Evolutionary conservation across 306 rosid genomes (phyloP).

Genomic region (Corylus heterophylla): DNA sequence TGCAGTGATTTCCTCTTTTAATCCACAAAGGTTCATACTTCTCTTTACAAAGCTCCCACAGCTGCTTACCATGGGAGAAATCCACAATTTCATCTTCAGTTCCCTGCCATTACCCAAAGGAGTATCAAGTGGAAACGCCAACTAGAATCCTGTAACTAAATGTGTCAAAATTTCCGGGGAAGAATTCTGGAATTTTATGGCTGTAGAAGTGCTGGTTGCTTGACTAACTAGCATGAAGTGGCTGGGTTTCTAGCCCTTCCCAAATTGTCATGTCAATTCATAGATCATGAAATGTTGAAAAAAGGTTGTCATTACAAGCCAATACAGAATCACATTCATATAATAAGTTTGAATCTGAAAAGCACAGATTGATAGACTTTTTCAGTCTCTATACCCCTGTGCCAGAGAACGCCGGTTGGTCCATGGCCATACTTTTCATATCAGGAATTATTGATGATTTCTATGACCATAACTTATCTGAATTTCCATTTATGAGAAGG

Average conservation of each 20-base stretch:
- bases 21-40: conserved; percentile 76
- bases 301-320: neutral
- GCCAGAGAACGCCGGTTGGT: no score
- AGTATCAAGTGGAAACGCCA: neutral
- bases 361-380: neutral
- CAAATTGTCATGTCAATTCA: neutral
- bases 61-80: conserved; percentile 64
- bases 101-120: conserved; percentile 41
- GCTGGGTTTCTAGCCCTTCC: no score
- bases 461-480: neutral
- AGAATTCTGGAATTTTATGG: neutral
- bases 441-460: neutral
- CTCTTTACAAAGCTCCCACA: conserved; percentile 68
- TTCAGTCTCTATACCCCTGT: no score
- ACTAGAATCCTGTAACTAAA: conserved; percentile 1
- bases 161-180: neutral
- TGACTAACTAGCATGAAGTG: neutral
- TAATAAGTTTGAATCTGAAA: neutral
- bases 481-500: neutral
- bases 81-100: conserved; percentile 77
- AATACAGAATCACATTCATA: neutral
- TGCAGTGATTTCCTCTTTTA: conserved; percentile 62
- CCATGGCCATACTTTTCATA: neutral
- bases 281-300: neutral
- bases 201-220: neutral